phyloP scores from a whole-genome alignment of 2,329 filamentous ascomycete genomes.

The Exophiala sideris region DNA sequence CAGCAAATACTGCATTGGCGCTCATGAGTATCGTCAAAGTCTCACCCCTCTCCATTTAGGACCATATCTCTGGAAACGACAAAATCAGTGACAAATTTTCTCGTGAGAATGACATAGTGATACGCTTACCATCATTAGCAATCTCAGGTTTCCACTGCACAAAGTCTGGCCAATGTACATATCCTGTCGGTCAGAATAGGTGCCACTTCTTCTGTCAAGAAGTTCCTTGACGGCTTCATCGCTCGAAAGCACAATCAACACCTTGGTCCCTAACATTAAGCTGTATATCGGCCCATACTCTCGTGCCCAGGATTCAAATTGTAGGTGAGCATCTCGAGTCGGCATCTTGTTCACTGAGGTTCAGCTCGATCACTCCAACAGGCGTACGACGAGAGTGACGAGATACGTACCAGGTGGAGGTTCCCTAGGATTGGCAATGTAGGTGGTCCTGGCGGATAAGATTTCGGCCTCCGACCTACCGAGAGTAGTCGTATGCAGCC shows the following conservation, averaged over 20 bases:
- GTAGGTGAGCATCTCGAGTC: slow-evolving; percentile 38
- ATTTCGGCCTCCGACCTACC: background rate
- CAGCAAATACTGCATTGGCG: background rate
- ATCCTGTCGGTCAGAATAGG: slow-evolving; percentile 49
- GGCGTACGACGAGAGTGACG: background rate
- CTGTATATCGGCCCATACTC: slow-evolving; percentile 53
- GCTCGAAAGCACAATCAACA: slow-evolving; percentile 47
- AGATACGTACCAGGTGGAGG: slow-evolving; percentile 38
- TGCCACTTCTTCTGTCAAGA: slow-evolving; percentile 48
- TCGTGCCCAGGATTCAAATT: slow-evolving; percentile 52
- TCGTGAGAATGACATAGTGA: background rate
- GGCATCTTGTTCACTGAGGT: slow-evolving; percentile 39
- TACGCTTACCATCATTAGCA: slow-evolving; percentile 31
- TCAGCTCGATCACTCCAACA: background rate
- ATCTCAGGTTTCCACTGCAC: slow-evolving; percentile 29
- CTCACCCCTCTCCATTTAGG: slow-evolving; percentile 27
- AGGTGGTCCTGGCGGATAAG: slow-evolving; percentile 49
- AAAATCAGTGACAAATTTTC: background rate
- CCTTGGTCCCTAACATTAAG: slow-evolving; percentile 48
- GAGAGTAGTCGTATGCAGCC: background rate
- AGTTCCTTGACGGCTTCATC: slow-evolving; percentile 50
- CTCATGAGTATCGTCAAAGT: background rate
- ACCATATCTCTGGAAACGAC: slow-evolving; percentile 25
- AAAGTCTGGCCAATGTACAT: slow-evolving; percentile 43
- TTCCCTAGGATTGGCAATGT: slow-evolving; percentile 53